A percentile compares a stretch with the other conserved stretches of the same genome.
Conservation (phyloP, 2,329 filamentous ascomycete genomes). For the Orbilia oligospora region DNA sequence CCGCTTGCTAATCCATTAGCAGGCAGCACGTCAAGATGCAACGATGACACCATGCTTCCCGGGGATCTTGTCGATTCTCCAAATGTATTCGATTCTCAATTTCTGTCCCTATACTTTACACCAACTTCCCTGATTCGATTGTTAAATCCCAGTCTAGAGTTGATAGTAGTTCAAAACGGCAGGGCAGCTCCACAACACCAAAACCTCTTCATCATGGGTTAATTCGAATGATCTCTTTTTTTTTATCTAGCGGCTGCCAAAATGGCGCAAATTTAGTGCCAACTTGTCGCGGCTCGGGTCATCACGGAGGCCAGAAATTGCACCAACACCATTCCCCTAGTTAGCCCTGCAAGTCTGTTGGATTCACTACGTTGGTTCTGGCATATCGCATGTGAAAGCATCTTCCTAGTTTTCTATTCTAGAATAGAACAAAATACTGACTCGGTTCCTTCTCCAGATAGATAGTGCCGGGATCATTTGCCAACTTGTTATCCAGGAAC, state of each 20-base stretch:
- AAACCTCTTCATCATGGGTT: constrained; percentile 37
- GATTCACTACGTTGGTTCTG: constrained; percentile 12
- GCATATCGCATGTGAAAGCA: constrained; percentile 48
- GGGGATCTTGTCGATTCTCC: constrained; percentile 48
- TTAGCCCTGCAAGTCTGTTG: constrained; percentile 38
- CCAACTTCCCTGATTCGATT: constrained; percentile 38
- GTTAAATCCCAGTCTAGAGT: constrained; percentile 25
- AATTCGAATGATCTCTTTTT: constrained; percentile 28
- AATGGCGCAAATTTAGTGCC: constrained; percentile 59
- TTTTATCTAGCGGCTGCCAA: constrained; percentile 54
- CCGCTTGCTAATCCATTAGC: constrained; percentile 29
- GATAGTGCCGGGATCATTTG: constrained; percentile 19
- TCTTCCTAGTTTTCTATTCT: constrained; percentile 11
- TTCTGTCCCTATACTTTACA: constrained; percentile 24
- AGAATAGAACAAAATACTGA: constrained; percentile 35
- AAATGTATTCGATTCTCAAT: constrained; percentile 21
- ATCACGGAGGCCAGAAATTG: constrained; percentile 56
- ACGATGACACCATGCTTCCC: constrained; percentile 59
- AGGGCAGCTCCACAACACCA: constrained; percentile 59
- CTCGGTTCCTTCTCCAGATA: not conserved
- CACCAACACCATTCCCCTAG: constrained; percentile 25
- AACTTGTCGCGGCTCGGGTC: constrained; percentile 51
- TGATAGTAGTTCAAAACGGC: constrained; percentile 33
- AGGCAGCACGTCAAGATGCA: constrained; percentile 43
- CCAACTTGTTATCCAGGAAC: constrained; percentile 3